Evolutionary conservation across 805 yeast genomes (phyloP).

Genomic region (Alloascoidea hylecoeti): DNA sequence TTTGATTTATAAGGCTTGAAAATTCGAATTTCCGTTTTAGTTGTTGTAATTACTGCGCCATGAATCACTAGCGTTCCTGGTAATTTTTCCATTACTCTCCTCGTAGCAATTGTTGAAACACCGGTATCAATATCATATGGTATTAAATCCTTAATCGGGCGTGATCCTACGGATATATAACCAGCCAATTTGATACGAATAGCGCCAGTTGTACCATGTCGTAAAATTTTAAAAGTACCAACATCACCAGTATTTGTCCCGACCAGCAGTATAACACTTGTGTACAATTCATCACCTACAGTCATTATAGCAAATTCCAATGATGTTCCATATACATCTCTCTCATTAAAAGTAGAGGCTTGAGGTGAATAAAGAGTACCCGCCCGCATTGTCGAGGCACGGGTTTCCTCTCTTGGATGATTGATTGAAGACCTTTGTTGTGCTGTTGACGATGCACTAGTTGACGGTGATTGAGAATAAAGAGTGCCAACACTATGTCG

Average conservation of each 20-base stretch:
- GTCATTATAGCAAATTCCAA: too few species aligned
- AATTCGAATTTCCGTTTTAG: conserved; percentile 48
- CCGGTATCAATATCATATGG: conserved; percentile 51
- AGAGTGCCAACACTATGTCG: too few species aligned
- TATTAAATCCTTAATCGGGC: conserved; percentile 37
- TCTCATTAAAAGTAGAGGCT: too few species aligned
- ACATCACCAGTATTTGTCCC: conserved; percentile 78
- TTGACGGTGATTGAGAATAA: not conserved
- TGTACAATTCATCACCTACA: too few species aligned
- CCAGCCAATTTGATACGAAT: conserved; percentile 42
- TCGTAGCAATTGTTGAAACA: conserved; percentile 46
- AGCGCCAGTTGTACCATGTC: conserved; percentile 45
- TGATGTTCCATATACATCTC: too few species aligned
- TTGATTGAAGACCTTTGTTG: not conserved
- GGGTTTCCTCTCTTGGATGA: too few species aligned
- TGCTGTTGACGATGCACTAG: not conserved
- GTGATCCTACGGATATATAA: conserved; percentile 30
- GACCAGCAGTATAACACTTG: conserved; percentile 54
- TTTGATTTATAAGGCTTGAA: conserved; percentile 47
- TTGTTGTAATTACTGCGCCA: conserved; percentile 44
- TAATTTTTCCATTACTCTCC: conserved; percentile 40
- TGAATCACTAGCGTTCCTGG: conserved; percentile 44
- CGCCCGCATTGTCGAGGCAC: too few species aligned
- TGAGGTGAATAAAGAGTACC: too few species aligned
- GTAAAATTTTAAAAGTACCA: conserved; percentile 40